Evolutionary conservation across 768 basidiomycete genomes (phyloP).

Genomic region (Trametes sanguinea): DNA sequence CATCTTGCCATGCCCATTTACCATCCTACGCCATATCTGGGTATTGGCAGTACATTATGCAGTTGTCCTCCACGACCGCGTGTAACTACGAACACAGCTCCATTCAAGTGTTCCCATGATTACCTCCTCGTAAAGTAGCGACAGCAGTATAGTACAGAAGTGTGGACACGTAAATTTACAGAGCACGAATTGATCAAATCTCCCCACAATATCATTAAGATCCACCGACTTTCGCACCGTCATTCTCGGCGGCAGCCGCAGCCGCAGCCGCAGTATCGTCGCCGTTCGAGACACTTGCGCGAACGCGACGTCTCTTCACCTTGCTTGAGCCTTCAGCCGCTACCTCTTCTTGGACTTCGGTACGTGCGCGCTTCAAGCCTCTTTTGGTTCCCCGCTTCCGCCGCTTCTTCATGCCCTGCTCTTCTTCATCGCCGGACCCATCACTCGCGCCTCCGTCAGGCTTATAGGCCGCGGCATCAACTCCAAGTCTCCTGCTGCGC

Average conservation of each 20-base stretch:
- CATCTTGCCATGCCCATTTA: slow-evolving; percentile 45
- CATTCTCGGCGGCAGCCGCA: no score
- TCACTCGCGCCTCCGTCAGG: slow-evolving; percentile 34
- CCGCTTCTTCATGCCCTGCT: slow-evolving; percentile 4
- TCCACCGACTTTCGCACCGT: no score
- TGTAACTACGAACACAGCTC: no score
- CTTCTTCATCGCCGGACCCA: slow-evolving; percentile 33
- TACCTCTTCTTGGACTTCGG: slow-evolving; percentile 8
- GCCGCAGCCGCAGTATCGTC: background rate
- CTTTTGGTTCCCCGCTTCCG: slow-evolving; percentile 11
- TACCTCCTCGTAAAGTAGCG: no score
- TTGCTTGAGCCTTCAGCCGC: slow-evolving; percentile 3
- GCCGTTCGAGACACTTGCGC: background rate
- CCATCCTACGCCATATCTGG: background rate
- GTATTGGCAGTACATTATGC: background rate
- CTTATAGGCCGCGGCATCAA: slow-evolving; percentile 41
- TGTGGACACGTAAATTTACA: no score
- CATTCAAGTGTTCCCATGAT: no score
- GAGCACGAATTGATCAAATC: no score
- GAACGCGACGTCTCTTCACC: slow-evolving; percentile 11
- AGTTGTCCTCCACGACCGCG: no score
- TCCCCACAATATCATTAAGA: no score
- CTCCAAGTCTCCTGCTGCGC: slow-evolving; percentile 34
- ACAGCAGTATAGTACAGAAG: no score
- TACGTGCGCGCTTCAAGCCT: slow-evolving; percentile 13